Conservation (phyloP, 495 filamentous ascomycete species). For the Cercophora samala region DNA sequence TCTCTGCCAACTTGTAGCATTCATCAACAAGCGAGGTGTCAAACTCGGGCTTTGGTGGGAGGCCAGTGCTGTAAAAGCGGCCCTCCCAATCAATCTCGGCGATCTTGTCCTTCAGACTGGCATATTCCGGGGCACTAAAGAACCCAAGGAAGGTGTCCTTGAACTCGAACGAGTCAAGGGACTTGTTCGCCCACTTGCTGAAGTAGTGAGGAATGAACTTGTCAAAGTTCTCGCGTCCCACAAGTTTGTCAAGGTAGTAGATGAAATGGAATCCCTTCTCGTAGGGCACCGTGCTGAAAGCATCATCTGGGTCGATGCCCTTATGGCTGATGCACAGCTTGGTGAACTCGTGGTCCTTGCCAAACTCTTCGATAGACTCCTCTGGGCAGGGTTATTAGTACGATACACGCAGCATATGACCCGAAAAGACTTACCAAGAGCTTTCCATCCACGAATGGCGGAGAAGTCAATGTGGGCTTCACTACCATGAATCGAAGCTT, state of each 20-base stretch:
- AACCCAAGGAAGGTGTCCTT: constrained; percentile 81
- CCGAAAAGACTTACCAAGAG: constrained; percentile 42
- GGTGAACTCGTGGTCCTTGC: constrained; percentile 83
- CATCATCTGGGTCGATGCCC: constrained; percentile 91
- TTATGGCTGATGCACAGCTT: constrained; percentile 83
- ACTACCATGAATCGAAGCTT: constrained; percentile 61
- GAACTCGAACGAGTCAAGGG: constrained; percentile 90
- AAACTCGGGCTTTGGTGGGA: constrained; percentile 86
- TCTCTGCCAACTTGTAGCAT: constrained; percentile 74
- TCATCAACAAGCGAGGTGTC: constrained; percentile 83
- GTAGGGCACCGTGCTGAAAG: constrained; percentile 83
- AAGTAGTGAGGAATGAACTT: constrained; percentile 96
- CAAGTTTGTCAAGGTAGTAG: constrained; percentile 76
- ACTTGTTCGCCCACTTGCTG: constrained; percentile 71
- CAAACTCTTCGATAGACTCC: constrained; percentile 74
- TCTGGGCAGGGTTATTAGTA: constrained; percentile 31
- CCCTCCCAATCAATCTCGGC: constrained; percentile 78
- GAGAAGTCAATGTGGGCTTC: constrained; percentile 87
- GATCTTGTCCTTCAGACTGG: constrained; percentile 61
- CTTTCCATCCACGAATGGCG: constrained; percentile 79
- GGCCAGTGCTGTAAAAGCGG: constrained; percentile 79
- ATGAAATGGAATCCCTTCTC: constrained; percentile 63
- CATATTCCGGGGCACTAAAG: constrained; percentile 63
- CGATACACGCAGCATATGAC: background rate
- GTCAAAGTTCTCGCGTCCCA: constrained; percentile 85